Evolutionary conservation across 2,329 filamentous ascomycete genomes (phyloP).

Genomic region (Claviceps paspali): DNA sequence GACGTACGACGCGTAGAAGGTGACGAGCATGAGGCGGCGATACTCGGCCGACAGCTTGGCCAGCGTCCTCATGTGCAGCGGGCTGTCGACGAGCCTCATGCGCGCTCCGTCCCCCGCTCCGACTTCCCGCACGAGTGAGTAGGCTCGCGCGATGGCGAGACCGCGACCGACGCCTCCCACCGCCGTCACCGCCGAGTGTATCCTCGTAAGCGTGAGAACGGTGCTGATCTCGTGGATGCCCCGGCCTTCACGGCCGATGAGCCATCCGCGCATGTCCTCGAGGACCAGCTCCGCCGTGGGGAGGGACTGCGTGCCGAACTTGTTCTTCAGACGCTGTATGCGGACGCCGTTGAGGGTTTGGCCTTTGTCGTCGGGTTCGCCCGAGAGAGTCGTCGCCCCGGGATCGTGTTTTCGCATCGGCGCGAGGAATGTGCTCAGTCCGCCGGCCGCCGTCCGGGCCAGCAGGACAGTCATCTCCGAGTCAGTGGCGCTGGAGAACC

Average conservation of each 20-base stretch:
- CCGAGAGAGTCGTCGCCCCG: constrained; percentile 15
- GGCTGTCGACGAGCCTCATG: constrained; percentile 32
- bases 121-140: constrained; percentile 39
- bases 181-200: constrained; percentile 39
- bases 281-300: constrained; percentile 61
- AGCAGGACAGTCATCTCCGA: constrained; percentile 42
- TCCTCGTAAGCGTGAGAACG: constrained; percentile 50
- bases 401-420: constrained; percentile 37
- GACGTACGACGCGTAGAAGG: constrained; percentile 35
- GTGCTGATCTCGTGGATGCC: constrained; percentile 55
- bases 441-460: constrained; percentile 34
- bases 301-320: constrained; percentile 53
- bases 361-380: constrained; percentile 12
- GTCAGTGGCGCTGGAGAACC: constrained; percentile 21
- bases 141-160: constrained; percentile 41
- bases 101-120: constrained; percentile 27
- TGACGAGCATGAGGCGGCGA: constrained; percentile 38
- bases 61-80: constrained; percentile 42
- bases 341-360: constrained; percentile 48
- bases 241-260: constrained; percentile 50
- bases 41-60: constrained; percentile 41
- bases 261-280: constrained; percentile 44
- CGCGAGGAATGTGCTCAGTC: constrained; percentile 47
- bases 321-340: constrained; percentile 57
- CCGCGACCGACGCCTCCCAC: constrained; percentile 39